These are phyloP conservation scores for Saussurea involucrata DNA, from an alignment of 129 eudicot species.

Conservation along the genomic window DNA sequence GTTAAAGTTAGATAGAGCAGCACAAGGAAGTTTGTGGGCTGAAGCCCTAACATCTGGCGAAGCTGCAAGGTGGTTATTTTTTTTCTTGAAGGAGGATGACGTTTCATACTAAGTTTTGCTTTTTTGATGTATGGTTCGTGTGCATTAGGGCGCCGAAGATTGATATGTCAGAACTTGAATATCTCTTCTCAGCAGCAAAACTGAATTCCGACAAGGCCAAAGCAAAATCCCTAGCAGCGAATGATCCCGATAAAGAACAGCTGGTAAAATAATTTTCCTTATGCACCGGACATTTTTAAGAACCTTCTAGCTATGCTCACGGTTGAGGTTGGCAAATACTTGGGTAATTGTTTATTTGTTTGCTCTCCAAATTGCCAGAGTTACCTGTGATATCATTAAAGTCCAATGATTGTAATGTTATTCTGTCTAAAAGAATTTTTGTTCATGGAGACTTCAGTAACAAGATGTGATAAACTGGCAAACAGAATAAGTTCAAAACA, in stretches of 20 bases:
- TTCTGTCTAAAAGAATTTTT: not conserved
- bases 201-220: slow-evolving; percentile 52
- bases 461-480: not conserved
- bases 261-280: slow-evolving; percentile 49
- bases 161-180: slow-evolving; percentile 89
- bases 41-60: slow-evolving; percentile 79
- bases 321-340: not conserved
- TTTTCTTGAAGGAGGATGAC: slow-evolving; percentile 14
- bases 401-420: not conserved
- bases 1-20: slow-evolving; percentile 71
- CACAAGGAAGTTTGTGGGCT: slow-evolving; percentile 96
- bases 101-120: not conserved
- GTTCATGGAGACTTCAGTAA: not conserved
- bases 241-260: slow-evolving; percentile 73
- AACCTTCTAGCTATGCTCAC: not conserved
- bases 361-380: not conserved
- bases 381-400: not conserved
- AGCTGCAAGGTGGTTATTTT: slow-evolving; percentile 53
- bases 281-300: not conserved
- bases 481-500: slow-evolving; percentile 4
- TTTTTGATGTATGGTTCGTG: slow-evolving; percentile 17
- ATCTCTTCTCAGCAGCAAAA: slow-evolving; percentile 71
- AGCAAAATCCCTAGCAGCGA: slow-evolving; percentile 38
- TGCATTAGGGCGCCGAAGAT: slow-evolving; percentile 69
- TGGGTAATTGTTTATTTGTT: not conserved